phyloP scores from a whole-genome alignment of 495 filamentous ascomycete species.

The Penicillium arizonense region DNA sequence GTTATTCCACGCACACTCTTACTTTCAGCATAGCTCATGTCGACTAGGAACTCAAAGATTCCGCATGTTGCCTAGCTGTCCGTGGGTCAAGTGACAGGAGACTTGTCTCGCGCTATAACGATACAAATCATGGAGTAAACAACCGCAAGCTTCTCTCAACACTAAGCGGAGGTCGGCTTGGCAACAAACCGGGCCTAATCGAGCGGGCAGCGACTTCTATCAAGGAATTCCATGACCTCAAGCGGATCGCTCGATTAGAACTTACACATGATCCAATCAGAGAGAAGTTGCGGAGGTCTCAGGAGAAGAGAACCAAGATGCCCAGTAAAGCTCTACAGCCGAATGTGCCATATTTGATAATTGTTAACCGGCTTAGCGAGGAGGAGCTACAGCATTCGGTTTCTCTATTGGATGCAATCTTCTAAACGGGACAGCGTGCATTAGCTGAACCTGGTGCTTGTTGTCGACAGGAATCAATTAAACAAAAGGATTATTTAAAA shows the following conservation, averaged over 20 bases:
- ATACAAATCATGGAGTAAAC: slow-evolving; percentile 41
- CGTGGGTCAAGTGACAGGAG: slow-evolving; percentile 13
- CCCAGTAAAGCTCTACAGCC: slow-evolving; percentile 5
- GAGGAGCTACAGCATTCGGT: slow-evolving; percentile 23
- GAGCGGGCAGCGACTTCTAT: slow-evolving; percentile 1
- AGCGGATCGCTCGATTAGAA: background rate
- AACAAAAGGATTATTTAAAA: no score
- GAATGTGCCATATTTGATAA: slow-evolving; percentile 43
- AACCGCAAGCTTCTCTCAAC: background rate
- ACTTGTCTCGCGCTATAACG: slow-evolving; percentile 42
- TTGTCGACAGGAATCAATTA: no score
- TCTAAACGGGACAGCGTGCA: no score
- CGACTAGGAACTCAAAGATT: slow-evolving; percentile 16
- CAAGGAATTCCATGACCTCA: background rate
- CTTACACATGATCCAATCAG: no score
- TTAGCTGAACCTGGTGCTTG: no score
- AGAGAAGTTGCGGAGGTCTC: no score
- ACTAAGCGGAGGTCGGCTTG: slow-evolving; percentile 24
- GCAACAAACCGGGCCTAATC: background rate
- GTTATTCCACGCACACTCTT: background rate
- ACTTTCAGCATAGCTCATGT: background rate
- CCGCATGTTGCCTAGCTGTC: slow-evolving; percentile 13
- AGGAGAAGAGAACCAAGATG: background rate
- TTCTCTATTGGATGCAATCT: background rate
- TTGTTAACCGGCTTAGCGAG: slow-evolving; percentile 40